These are phyloP conservation scores for Coix lacrymajobi DNA, from an alignment of 176 grass and related monocot genomes.

Conservation along the genomic window DNA sequence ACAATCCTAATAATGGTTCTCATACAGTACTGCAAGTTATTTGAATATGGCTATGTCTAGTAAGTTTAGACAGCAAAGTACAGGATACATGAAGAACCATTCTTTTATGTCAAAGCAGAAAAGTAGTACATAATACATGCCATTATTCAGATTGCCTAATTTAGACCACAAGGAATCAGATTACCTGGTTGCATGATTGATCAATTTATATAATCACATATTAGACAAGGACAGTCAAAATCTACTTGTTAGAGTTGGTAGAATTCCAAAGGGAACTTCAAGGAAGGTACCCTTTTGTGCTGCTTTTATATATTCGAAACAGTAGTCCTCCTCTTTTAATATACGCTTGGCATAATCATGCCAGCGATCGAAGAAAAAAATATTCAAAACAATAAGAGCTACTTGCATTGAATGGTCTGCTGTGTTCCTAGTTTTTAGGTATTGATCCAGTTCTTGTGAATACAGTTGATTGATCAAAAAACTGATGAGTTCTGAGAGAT, in stretches of 20 bases:
- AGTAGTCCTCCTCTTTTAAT: too few relatives aligned
- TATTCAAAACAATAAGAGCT: neutral
- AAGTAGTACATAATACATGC: neutral
- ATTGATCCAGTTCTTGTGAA: neutral
- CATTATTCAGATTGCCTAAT: neutral
- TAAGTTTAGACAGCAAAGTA: neutral
- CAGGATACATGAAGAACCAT: neutral
- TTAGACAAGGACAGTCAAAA: neutral
- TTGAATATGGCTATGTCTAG: neutral
- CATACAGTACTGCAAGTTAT: neutral
- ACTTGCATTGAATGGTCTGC: constrained; percentile 1
- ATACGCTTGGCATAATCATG: too few relatives aligned
- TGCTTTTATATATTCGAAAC: neutral
- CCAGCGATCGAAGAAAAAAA: too few relatives aligned
- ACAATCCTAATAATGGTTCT: neutral
- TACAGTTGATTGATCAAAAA: neutral
- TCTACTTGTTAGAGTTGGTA: neutral
- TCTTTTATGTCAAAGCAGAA: neutral
- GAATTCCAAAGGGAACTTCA: neutral
- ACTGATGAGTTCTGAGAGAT: neutral
- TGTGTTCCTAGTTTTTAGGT: neutral
- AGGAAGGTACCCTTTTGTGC: constrained; percentile 16
- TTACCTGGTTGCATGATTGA: neutral
- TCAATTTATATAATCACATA: neutral
- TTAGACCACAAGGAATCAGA: constrained; percentile 1